Percentiles rank a stretch among this genome's conserved stretches.
Evolutionary conservation across 1,284 basidiomycete species (phyloP).

Genomic region (Sporisorium scitamineum): DNA sequence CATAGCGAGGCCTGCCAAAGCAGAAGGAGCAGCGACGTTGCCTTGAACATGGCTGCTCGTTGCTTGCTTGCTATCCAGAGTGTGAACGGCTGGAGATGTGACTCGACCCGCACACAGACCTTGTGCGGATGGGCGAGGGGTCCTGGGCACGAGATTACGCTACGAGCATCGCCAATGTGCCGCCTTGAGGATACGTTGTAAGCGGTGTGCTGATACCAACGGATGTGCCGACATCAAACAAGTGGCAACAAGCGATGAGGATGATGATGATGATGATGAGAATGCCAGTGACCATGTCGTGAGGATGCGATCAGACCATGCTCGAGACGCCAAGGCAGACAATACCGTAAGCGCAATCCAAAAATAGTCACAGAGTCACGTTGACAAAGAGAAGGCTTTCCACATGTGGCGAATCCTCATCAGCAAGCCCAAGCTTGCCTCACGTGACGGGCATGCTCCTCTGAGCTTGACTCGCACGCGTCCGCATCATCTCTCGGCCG

Average conservation of each 20-base stretch:
- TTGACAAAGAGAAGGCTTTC: too few relatives aligned
- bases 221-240: neutral
- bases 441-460: too few relatives aligned
- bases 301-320: neutral
- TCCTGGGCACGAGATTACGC: neutral
- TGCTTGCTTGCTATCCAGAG: neutral
- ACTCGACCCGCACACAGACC: neutral
- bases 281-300: neutral
- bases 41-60: slow-evolving; percentile 9
- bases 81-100: neutral
- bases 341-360: neutral
- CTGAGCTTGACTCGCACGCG: too few relatives aligned
- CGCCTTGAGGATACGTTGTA: neutral
- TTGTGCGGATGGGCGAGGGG: slow-evolving; percentile 3
- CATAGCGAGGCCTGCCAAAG: slow-evolving; percentile 4
- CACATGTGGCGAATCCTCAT: too few relatives aligned
- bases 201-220: neutral
- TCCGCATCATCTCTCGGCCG: too few relatives aligned
- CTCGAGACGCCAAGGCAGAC: neutral
- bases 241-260: neutral
- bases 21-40: slow-evolving; percentile 7
- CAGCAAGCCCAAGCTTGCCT: too few relatives aligned
- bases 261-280: neutral
- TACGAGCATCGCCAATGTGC: slow-evolving; percentile 2
- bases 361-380: too few relatives aligned